Evolutionary conservation across 805 yeast genomes (phyloP).

Genomic region (Starmerella stellata): DNA sequence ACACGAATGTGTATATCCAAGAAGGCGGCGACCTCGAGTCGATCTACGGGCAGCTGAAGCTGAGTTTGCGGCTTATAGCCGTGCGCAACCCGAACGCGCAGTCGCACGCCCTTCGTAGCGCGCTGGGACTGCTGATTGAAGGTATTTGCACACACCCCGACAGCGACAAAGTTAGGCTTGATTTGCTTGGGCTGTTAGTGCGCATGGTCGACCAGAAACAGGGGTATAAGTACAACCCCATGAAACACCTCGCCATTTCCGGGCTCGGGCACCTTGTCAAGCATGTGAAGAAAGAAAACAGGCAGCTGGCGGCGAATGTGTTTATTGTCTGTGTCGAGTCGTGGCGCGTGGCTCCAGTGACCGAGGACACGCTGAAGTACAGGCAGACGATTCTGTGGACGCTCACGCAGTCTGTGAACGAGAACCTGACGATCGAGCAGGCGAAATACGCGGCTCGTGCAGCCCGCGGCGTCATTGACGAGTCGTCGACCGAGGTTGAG

Average conservation of each 20-base stretch:
- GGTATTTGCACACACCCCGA: constrained; percentile 7
- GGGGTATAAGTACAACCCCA: constrained; percentile 11
- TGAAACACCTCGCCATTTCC: constrained; percentile 16
- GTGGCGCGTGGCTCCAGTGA: constrained; percentile 8
- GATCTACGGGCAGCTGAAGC: constrained; percentile 4
- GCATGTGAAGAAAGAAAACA: constrained; percentile 6
- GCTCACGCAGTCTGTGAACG: constrained; percentile 8
- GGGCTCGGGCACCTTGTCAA: constrained; percentile 12
- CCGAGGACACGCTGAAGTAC: constrained; percentile 7
- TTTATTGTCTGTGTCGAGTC: constrained; percentile 14
- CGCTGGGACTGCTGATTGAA: constrained; percentile 14
- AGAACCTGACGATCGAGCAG: constrained; percentile 20
- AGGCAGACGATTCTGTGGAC: constrained; percentile 15
- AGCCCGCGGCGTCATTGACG: constrained; percentile 16
- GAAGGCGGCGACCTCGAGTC: neutral
- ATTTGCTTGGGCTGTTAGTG: constrained; percentile 11
- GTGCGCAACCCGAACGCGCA: constrained; percentile 14
- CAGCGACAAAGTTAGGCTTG: constrained; percentile 8
- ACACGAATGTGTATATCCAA: constrained; percentile 3
- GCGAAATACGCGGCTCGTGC: constrained; percentile 21
- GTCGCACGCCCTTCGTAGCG: constrained; percentile 13
- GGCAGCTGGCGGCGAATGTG: constrained; percentile 13
- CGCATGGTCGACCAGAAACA: constrained; percentile 13
- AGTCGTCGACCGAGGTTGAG: constrained; percentile 17
- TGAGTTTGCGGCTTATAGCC: constrained; percentile 13